Evolutionary conservation across 2,329 filamentous ascomycete species (phyloP), one percentile per base, ranked within the genome.

Genomic region (Pseudogymnoascus sp.): DNA sequence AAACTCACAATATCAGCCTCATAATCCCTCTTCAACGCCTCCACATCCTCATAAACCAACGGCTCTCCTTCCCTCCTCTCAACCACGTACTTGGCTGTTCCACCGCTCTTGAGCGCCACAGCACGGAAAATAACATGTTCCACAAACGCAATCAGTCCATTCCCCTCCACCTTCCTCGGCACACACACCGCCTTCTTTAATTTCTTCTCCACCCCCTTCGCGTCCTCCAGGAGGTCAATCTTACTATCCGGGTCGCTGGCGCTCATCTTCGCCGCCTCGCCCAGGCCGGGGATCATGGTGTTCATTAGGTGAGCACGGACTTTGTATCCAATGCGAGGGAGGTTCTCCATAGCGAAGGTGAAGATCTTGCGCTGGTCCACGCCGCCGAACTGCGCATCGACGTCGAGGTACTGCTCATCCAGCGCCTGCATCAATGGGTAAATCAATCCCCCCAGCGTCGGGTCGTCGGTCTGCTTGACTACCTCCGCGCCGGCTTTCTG

Each of bases 401-500:
- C 90, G 64, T 86, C 86, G 3, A 99, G 80, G 79, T 97, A 86
- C 78, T 95, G 83, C 78, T 97, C 93, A 72, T 97, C 93, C 57
- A 97, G 79, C 0, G 90, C 90, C 77, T 97, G 95, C 77, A 99
- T 87, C 59, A 96, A 81, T 0, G 91, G 90, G 79, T 96, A 96
- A 66, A 93, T 83, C 11, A 93, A 80, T 1, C 90, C 90, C 64
- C 83, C 86, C 63, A 96, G 74, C 2, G 88, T 84, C 8, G 88
- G 84, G 71, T 93, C 92, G 64, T 85, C 83, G 3, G 88, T 86
- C 79, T 97, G 92, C 81, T 97, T 97, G 68, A 99, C 93, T 6
- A 97, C 86, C 76, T 97, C 95, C 1, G 91, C 90, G 40, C 93
- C 93, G 0, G 93, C 93, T 77, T 91, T 95, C 77, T 92, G 91